These are phyloP conservation scores for Quercus rubra DNA, from an alignment of 306 rosid species.

Conservation along the genomic window DNA sequence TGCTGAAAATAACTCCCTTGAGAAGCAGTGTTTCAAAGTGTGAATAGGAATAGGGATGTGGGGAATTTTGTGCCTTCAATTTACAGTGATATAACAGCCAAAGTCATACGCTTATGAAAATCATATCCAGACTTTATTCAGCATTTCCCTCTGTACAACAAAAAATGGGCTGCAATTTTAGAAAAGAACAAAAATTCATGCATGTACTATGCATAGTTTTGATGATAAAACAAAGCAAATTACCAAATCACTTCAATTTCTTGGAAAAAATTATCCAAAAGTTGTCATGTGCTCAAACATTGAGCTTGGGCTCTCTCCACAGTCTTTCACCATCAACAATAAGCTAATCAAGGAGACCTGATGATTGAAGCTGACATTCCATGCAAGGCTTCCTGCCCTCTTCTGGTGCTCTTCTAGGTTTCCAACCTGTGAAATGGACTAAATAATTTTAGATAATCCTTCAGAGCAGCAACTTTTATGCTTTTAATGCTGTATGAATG, in stretches of 20 bases:
- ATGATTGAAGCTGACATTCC: background rate
- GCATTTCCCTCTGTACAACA: background rate
- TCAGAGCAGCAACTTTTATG: constrained; percentile 2
- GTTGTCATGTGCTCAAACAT: background rate
- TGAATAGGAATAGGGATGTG: background rate
- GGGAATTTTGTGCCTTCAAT: background rate
- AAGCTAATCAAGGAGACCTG: background rate
- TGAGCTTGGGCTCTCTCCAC: background rate
- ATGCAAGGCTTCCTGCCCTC: background rate
- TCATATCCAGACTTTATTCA: background rate
- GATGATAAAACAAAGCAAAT: background rate
- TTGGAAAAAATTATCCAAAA: background rate
- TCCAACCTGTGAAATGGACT: background rate
- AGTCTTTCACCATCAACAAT: constrained; percentile 2
- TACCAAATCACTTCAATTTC: background rate
- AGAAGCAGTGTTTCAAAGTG: background rate
- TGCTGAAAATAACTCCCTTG: background rate
- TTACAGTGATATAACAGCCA: background rate
- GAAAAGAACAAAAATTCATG: background rate
- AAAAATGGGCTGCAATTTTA: background rate
- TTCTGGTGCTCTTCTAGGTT: constrained; percentile 10
- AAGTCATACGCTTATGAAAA: background rate
- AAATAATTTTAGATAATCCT: background rate
- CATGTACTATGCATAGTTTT: background rate
- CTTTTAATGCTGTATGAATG: background rate